phyloP scores from a whole-genome alignment of 371 early-diverging fungal genomes.

The Actinomortierella wolfii region DNA sequence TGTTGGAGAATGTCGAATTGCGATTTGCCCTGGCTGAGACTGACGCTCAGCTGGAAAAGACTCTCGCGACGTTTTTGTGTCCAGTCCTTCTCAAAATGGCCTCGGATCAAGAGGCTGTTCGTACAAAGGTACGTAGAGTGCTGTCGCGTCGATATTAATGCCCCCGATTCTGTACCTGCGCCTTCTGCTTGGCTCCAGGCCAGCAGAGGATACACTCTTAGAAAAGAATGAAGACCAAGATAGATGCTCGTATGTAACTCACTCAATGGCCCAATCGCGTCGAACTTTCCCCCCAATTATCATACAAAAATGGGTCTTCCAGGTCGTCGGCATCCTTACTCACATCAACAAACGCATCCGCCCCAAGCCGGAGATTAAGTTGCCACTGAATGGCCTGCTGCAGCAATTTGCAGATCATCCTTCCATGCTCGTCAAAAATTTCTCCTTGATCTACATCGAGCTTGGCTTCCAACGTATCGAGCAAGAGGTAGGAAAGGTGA shows the following conservation, averaged over 20 bases:
- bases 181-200: neutral
- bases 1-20: slow-evolving; percentile 84
- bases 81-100: slow-evolving; percentile 80
- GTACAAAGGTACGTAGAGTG: slow-evolving; percentile 49
- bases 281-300: too few relatives aligned
- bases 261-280: too few relatives aligned
- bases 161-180: neutral
- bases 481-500: slow-evolving; percentile 48
- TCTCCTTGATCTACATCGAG: slow-evolving; percentile 77
- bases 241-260: too few relatives aligned
- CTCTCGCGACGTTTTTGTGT: slow-evolving; percentile 68
- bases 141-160: neutral
- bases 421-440: slow-evolving; percentile 65
- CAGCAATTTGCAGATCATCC: slow-evolving; percentile 50
- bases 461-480: slow-evolving; percentile 63
- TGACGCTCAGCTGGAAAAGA: slow-evolving; percentile 74
- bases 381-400: slow-evolving; percentile 67
- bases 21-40: slow-evolving; percentile 84
- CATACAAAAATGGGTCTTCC: too few relatives aligned
- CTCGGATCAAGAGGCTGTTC: slow-evolving; percentile 57
- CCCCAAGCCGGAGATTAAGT: slow-evolving; percentile 56
- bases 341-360: slow-evolving; percentile 85
- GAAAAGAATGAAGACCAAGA: too few relatives aligned
- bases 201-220: neutral
- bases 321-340: slow-evolving; percentile 78